These are phyloP conservation scores for Mesembryanthemum crystallinum DNA, from an alignment of 148 eudicot species.

Conservation along the genomic window DNA sequence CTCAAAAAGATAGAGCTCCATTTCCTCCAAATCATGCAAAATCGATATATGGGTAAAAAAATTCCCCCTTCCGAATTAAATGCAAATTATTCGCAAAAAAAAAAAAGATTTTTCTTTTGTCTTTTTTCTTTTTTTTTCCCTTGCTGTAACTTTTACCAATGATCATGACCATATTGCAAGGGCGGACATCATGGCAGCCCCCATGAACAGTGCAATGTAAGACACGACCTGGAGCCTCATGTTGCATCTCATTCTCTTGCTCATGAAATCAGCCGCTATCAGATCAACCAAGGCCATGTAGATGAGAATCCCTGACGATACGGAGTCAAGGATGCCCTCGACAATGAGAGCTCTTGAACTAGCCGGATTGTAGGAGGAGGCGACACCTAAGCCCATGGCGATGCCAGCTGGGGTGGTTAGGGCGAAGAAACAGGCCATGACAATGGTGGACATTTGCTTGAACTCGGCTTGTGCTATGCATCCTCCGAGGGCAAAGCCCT, in stretches of 20 bases:
- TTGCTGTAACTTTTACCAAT: no score
- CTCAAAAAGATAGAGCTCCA: not conserved
- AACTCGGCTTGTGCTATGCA: conserved; percentile 82
- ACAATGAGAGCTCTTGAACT: conserved; percentile 70
- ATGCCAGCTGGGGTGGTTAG: conserved; percentile 83
- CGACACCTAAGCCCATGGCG: conserved; percentile 58
- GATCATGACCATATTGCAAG: conserved; percentile 83
- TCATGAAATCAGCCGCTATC: conserved; percentile 97
- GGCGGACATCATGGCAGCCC: conserved; percentile 76
- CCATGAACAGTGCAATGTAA: conserved; percentile 70
- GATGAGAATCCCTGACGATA: conserved; percentile 88
- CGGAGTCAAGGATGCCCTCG: conserved; percentile 80
- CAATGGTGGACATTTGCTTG: conserved; percentile 42
- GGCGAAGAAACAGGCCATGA: conserved; percentile 91
- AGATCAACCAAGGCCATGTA: conserved; percentile 95
- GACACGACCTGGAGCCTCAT: conserved; percentile 70
- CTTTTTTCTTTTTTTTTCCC: no score
- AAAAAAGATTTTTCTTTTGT: no score
- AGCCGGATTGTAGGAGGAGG: conserved; percentile 62
- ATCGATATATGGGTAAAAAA: not conserved
- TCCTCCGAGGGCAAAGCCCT: conserved; percentile 56
- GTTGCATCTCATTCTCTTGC: conserved; percentile 90
- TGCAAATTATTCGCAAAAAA: not conserved
- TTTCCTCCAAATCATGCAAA: not conserved
- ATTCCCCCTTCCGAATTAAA: not conserved